Conservation (phyloP, 179 eudicot species). For the Nepenthes alata region DNA sequence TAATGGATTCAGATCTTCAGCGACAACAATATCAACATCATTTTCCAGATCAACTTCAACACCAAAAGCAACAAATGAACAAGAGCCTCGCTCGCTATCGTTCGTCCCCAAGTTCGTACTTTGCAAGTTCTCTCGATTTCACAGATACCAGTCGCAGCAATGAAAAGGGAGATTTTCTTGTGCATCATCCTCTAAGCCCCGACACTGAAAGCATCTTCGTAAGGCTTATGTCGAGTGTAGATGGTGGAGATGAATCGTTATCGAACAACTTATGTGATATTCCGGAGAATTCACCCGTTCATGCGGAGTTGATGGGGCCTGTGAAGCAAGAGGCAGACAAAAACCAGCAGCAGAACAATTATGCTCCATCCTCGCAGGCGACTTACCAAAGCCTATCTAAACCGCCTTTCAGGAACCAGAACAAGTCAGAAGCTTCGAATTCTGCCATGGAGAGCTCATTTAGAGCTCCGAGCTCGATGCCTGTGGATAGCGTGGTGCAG, state of each 20-base stretch:
- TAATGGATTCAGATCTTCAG: constrained; percentile 25
- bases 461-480: constrained; percentile 4
- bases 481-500: constrained; percentile 14
- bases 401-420: constrained; percentile 22
- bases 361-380: constrained; percentile 9
- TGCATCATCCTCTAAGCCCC: constrained; percentile 21
- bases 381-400: constrained; percentile 19
- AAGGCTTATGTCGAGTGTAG: constrained; percentile 21
- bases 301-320: constrained; percentile 6
- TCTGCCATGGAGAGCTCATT: constrained; percentile 14
- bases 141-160: too few relatives aligned
- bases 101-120: constrained; percentile 28
- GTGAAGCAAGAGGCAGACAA: constrained; percentile 25
- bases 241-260: constrained; percentile 4
- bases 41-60: constrained; percentile 20
- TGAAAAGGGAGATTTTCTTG: too few relatives aligned
- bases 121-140: constrained; percentile 23
- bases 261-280: constrained; percentile 11
- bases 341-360: constrained; percentile 11
- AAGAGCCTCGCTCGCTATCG: constrained; percentile 20
- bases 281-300: constrained; percentile 11
- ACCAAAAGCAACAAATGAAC: constrained; percentile 20
- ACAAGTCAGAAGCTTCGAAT: constrained; percentile 7
- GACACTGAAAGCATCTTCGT: constrained; percentile 30
- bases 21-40: constrained; percentile 26